Evolutionary conservation across 2,329 filamentous ascomycete species (phyloP), one percentile per base, ranked within the genome.

Genomic region (Ophiostoma triangulosporum): DNA sequence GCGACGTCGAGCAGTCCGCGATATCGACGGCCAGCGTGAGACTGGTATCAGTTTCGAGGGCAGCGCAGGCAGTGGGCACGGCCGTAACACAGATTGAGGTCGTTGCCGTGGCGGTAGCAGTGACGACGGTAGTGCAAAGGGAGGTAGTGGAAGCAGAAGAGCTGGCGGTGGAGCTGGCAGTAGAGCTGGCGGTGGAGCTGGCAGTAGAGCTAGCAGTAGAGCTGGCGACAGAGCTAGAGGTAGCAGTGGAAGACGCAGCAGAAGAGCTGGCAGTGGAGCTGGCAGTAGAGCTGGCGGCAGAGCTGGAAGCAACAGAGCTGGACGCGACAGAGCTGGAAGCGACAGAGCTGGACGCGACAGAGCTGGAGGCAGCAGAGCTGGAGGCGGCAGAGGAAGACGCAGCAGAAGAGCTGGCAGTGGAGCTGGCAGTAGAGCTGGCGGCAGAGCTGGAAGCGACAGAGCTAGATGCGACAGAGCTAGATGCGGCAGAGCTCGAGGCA

Each of bases 41-140:
- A 26, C 4, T 12, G 3, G 20, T 1, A 4, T n/a, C n/a, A n/a
- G n/a, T n/a, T n/a, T n/a, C n/a, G 8, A 55, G 22, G 6, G 7
- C 5, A 5, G 14, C 4, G 36, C 54, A 55, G 9, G 54, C 17
- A 1, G 22, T 15, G 8, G 59, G 59, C 24, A 60, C 50, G 1
- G 48, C 9, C 1, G 53, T 50, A 6, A 48, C 49, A 20, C 58
- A 60, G 24, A 35, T 52, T 4, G 31, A 11, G 1, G 54, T 33
- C 4, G 55, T 50, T 0, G 52, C 15, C 8, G 51, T 48, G 3
- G 54, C 43, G 9, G 53, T 52, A 2, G 48, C 22, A 6, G 35
- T 15, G 12, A 55, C 15, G 14, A 54, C 57, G 1, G 54, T 49
- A 43, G 35, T 43, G 54, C 53, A 57, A 15, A 17, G 20, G 24